phyloP scores from a whole-genome alignment of 2,329 filamentous ascomycete species.

The Beauveria rudraprayagi region DNA sequence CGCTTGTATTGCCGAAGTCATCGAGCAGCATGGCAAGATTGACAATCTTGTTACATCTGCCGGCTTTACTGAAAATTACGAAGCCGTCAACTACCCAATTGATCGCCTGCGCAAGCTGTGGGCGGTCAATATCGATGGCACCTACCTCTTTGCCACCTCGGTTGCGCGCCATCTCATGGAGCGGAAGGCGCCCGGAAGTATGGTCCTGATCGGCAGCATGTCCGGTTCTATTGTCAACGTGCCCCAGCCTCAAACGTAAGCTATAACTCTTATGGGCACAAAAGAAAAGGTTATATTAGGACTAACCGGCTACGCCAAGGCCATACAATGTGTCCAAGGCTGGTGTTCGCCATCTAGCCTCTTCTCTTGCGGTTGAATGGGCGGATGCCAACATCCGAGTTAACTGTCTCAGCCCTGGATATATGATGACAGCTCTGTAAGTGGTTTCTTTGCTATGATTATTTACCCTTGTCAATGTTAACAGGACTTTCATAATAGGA shows the following conservation, averaged over 20 bases:
- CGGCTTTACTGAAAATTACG: conserved; percentile 92
- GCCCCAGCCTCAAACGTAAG: conserved; percentile 77
- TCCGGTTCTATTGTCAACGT: conserved; percentile 89
- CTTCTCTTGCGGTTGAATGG: conserved; percentile 91
- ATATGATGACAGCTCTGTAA: conserved; percentile 92
- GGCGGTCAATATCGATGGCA: conserved; percentile 88
- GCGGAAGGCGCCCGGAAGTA: conserved; percentile 68
- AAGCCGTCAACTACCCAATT: conserved; percentile 82
- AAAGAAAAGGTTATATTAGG: not conserved
- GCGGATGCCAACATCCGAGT: conserved; percentile 79
- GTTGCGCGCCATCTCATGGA: conserved; percentile 86
- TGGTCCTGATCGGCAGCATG: conserved; percentile 96
- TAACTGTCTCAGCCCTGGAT: conserved; percentile 91
- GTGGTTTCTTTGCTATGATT: conserved; percentile 23
- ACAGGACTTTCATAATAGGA: conserved; percentile 42
- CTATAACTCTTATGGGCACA: conserved; percentile 3
- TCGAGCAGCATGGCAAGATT: conserved; percentile 62
- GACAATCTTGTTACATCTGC: conserved; percentile 93
- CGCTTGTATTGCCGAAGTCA: conserved; percentile 56
- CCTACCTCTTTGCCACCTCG: conserved; percentile 77
- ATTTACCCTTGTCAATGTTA: not conserved
- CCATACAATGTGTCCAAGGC: conserved; percentile 94
- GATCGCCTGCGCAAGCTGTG: conserved; percentile 90
- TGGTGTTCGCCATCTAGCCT: conserved; percentile 78
- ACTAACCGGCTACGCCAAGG: conserved; percentile 24